Evolutionary conservation across 75 land plant species (phyloP).

Genomic region (Pseudotsuga menziesii): DNA sequence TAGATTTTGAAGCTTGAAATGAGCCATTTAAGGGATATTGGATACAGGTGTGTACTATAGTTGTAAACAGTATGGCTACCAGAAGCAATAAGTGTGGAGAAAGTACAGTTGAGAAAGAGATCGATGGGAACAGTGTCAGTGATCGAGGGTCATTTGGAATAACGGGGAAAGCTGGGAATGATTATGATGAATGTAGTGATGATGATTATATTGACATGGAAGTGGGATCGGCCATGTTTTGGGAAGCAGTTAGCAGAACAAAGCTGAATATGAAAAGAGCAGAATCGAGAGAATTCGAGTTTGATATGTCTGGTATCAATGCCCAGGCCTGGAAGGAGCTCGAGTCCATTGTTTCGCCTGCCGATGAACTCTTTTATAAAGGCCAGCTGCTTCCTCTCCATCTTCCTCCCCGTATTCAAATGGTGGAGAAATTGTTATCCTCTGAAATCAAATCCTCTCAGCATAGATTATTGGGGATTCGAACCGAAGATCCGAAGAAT

Average conservation of each 20-base stretch:
- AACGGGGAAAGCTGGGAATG: neutral
- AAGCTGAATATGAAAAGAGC: slow-evolving; percentile 5
- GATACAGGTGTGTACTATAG: neutral
- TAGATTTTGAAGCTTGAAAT: neutral
- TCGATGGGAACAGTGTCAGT: neutral
- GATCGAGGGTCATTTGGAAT: neutral
- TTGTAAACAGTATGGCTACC: neutral
- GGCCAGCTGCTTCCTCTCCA: slow-evolving; percentile 58
- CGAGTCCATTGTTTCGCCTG: slow-evolving; percentile 25
- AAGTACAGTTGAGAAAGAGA: neutral
- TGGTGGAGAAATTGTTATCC: slow-evolving; percentile 21
- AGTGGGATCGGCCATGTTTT: slow-evolving; percentile 6
- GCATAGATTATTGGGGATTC: neutral
- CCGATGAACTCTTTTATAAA: slow-evolving; percentile 56
- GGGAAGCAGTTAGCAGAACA: slow-evolving; percentile 11
- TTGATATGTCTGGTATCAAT: neutral
- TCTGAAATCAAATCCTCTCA: neutral
- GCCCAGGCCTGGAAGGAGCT: neutral
- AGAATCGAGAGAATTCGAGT: slow-evolving; percentile 18
- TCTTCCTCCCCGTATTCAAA: slow-evolving; percentile 40
- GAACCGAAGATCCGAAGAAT: neutral
- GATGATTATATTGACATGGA: slow-evolving; percentile 12
- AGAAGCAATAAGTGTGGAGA: neutral
- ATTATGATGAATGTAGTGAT: slow-evolving; percentile 1
- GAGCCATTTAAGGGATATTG: neutral